phyloP scores from a whole-genome alignment of 495 filamentous ascomycete species.

The Delitschia confertaspora region DNA sequence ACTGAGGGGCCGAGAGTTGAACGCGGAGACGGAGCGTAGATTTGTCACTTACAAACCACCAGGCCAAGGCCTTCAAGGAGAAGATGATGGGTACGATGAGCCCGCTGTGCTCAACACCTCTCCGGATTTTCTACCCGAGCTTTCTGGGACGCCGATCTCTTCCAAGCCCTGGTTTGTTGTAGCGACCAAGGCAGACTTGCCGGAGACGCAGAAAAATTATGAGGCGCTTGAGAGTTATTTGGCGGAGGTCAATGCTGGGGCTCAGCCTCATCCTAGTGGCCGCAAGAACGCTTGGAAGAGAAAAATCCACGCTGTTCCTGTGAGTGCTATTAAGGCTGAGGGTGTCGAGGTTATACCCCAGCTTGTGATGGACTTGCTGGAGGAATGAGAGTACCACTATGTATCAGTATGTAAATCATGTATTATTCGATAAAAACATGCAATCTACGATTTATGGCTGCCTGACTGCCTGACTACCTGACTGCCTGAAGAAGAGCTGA shows the following conservation, averaged over 20 bases:
- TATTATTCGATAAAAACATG: no score
- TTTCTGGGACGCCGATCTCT: constrained; percentile 55
- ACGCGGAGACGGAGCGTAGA: constrained; percentile 41
- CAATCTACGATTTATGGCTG: no score
- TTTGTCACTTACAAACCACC: constrained; percentile 20
- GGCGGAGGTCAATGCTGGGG: constrained; percentile 47
- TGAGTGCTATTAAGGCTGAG: constrained; percentile 80
- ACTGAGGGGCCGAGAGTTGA: constrained; percentile 52
- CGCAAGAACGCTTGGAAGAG: constrained; percentile 58
- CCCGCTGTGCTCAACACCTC: constrained; percentile 3
- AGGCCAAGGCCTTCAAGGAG: not conserved
- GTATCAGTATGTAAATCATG: no score
- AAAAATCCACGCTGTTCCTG: constrained; percentile 61
- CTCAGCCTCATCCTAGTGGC: constrained; percentile 60
- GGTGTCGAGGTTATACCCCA: constrained; percentile 71
- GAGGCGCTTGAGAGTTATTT: constrained; percentile 58
- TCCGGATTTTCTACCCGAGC: constrained; percentile 20
- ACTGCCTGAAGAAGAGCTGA: no score
- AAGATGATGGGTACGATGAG: not conserved
- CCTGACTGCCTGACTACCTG: no score
- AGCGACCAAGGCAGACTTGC: constrained; percentile 86
- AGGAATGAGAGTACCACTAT: constrained; percentile 32
- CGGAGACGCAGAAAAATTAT: constrained; percentile 70
- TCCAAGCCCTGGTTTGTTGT: constrained; percentile 96
- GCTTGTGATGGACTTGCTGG: constrained; percentile 65